Conservation (phyloP, 1,284 basidiomycete species). For the Ceratobasidium sp. region DNA sequence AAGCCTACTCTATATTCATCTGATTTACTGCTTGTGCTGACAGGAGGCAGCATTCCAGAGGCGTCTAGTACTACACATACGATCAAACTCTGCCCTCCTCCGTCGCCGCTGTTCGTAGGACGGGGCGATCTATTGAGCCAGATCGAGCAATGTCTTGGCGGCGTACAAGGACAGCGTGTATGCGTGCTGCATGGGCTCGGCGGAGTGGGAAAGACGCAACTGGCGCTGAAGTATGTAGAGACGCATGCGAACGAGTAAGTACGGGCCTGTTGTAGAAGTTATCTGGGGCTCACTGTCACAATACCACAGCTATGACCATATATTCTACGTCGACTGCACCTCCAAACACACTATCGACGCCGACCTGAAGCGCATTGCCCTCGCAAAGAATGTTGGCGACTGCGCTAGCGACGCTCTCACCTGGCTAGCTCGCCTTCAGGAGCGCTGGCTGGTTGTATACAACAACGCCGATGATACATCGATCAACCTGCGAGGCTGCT, state of each 20-base stretch:
- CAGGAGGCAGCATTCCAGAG: background rate
- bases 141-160: too few species aligned
- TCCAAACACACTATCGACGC: background rate
- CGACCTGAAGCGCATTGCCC: background rate
- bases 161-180: background rate
- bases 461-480: background rate
- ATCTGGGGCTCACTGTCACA: background rate
- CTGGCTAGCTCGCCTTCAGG: background rate
- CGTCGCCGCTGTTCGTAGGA: too few species aligned
- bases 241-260: background rate
- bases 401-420: background rate
- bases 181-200: constrained; percentile 2
- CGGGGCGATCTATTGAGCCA: too few species aligned
- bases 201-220: constrained; percentile 1
- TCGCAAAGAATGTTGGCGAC: background rate
- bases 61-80: background rate
- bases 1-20: background rate
- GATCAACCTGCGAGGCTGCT: background rate
- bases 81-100: too few species aligned
- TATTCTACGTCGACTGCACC: constrained; percentile 18
- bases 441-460: background rate
- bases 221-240: background rate
- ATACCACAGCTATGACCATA: background rate
- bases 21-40: background rate
- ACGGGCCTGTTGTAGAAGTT: background rate